These are phyloP conservation scores for Pseudogymnoascus verrucosus DNA, from an alignment of 2,329 filamentous ascomycete species.

Conservation along the genomic window DNA sequence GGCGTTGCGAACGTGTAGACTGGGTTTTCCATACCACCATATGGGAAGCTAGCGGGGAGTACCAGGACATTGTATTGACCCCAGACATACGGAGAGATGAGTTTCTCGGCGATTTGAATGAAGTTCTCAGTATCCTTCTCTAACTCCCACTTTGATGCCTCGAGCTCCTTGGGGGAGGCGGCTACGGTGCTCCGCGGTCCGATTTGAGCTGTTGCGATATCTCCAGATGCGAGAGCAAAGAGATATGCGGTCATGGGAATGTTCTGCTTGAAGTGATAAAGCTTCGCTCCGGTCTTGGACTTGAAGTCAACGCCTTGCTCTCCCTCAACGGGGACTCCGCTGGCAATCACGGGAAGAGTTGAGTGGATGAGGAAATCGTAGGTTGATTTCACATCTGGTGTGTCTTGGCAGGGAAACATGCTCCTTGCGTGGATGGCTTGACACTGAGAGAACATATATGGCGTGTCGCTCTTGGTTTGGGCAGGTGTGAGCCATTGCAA, in stretches of 20 bases:
- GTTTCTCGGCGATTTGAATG: slow-evolving; percentile 73
- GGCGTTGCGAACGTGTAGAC: slow-evolving; percentile 94
- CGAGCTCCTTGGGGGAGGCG: slow-evolving; percentile 79
- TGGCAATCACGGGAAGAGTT: slow-evolving; percentile 82
- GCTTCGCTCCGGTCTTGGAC: slow-evolving; percentile 37
- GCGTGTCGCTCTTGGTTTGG: slow-evolving; percentile 92
- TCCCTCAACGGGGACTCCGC: slow-evolving; percentile 57
- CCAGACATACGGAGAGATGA: slow-evolving; percentile 86
- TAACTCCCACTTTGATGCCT: slow-evolving; percentile 82
- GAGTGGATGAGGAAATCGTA: slow-evolving; percentile 84
- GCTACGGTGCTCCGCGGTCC: slow-evolving; percentile 79
- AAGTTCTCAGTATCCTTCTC: slow-evolving; percentile 88
- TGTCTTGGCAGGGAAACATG: slow-evolving; percentile 94
- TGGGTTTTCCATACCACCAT: slow-evolving; percentile 76
- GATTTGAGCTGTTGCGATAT: slow-evolving; percentile 77
- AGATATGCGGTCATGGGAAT: slow-evolving; percentile 92
- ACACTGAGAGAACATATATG: slow-evolving; percentile 97
- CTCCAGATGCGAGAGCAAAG: slow-evolving; percentile 83
- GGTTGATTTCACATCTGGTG: slow-evolving; percentile 94
- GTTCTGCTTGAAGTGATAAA: slow-evolving; percentile 82
- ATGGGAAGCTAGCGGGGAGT: slow-evolving; percentile 82
- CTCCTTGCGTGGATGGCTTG: slow-evolving; percentile 94
- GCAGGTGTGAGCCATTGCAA: slow-evolving; percentile 91
- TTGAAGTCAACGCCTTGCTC: slow-evolving; percentile 44
- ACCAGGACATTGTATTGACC: slow-evolving; percentile 91